These are phyloP conservation scores for Orbilia quercus DNA, from an alignment of 2,329 filamentous ascomycete species.

Conservation along the genomic window DNA sequence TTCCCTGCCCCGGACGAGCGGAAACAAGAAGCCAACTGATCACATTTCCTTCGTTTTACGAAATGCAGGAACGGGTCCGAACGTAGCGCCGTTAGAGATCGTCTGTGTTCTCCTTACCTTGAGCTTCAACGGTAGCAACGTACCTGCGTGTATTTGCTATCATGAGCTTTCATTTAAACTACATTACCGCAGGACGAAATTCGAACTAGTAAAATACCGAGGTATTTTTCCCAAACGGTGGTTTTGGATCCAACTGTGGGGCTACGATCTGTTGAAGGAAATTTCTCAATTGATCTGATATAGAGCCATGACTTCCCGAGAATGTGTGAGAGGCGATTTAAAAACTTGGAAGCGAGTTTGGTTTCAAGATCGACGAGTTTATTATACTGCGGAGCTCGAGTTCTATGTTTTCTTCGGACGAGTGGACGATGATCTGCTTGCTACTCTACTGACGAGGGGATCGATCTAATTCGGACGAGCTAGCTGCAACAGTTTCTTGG, in stretches of 20 bases:
- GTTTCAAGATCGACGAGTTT: slow-evolving; percentile 18
- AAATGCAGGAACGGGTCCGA: slow-evolving; percentile 51
- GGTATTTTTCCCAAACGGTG: slow-evolving; percentile 19
- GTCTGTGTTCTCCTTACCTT: slow-evolving; percentile 2
- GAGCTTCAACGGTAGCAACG: not conserved
- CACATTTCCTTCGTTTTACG: not conserved
- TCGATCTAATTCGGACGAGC: too few species aligned
- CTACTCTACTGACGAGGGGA: too few species aligned
- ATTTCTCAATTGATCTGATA: slow-evolving; percentile 39
- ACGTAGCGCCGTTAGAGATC: slow-evolving; percentile 45
- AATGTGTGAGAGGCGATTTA: not conserved
- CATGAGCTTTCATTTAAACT: slow-evolving; percentile 8
- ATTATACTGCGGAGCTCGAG: slow-evolving; percentile 6
- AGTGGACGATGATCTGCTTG: slow-evolving; percentile 22
- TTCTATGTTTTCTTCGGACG: slow-evolving; percentile 25
- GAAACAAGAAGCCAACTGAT: slow-evolving; percentile 37
- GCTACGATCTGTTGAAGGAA: slow-evolving; percentile 12
- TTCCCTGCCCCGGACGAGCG: slow-evolving; percentile 53
- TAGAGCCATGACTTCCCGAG: slow-evolving; percentile 16
- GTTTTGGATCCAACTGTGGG: slow-evolving; percentile 17
- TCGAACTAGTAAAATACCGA: slow-evolving; percentile 9
- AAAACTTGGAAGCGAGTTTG: slow-evolving; percentile 40
- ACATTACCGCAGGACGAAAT: too few species aligned
- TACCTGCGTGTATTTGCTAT: slow-evolving; percentile 1
- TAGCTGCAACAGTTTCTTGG: too few species aligned